Evolutionary conservation across 2,329 filamentous ascomycete genomes (phyloP).

Genomic region (Colletotrichum sojae): DNA sequence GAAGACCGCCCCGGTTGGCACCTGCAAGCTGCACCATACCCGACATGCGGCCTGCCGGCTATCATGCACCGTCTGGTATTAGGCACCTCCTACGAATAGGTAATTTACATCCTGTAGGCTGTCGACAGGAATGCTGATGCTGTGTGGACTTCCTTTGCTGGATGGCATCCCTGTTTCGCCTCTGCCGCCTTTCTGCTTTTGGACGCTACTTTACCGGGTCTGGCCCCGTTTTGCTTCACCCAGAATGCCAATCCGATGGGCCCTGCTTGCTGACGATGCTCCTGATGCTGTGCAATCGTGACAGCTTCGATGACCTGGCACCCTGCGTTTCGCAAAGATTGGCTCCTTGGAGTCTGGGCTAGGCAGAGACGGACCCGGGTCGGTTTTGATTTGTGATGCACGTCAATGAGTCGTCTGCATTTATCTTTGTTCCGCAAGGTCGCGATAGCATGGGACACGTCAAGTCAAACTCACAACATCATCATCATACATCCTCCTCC

Average conservation of each 20-base stretch:
- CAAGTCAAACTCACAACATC: not conserved
- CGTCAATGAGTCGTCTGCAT: constrained; percentile 9
- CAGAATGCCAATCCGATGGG: constrained; percentile 31
- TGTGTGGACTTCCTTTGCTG: constrained; percentile 10
- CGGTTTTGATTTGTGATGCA: not conserved
- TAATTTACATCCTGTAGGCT: too few relatives aligned
- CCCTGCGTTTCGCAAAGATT: constrained; percentile 33
- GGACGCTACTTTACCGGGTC: constrained; percentile 19
- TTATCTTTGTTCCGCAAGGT: not conserved
- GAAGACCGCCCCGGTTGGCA: not conserved
- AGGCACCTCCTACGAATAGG: not conserved
- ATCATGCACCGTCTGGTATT: constrained; percentile 28
- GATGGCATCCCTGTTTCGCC: constrained; percentile 34
- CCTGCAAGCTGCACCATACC: constrained; percentile 12
- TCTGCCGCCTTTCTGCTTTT: constrained; percentile 31
- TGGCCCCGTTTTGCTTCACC: constrained; percentile 10
- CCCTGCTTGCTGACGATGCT: constrained; percentile 26
- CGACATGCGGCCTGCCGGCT: constrained; percentile 3
- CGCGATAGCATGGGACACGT: not conserved
- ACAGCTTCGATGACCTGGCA: constrained; percentile 34
- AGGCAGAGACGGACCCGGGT: not conserved
- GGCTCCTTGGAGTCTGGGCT: not conserved
- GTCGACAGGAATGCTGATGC: too few relatives aligned
- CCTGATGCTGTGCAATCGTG: constrained; percentile 17
- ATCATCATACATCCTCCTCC: not conserved